phyloP scores from a whole-genome alignment of 176 grass and related monocot genomes.

The Triticum aestivum region IWGSC_CS_RefSeq_v2.1 NC_057794.1:385952989-385953488 shows the following conservation, averaged over 20 bases:
- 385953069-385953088: not conserved
- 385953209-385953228: constrained; percentile 5
- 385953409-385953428: not conserved
- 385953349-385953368: not conserved
- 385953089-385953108: not conserved
- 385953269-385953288: constrained; percentile 79
- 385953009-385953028: constrained; percentile 1
- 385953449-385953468: not conserved
- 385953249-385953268: constrained; percentile 75
- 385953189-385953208: constrained; percentile 1
- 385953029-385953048: not conserved
- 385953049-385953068: not conserved
- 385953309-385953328: constrained; percentile 92
- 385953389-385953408: not conserved
- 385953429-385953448: not conserved
- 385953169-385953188: not conserved
- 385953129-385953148: not conserved
- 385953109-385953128: not conserved
- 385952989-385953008: not conserved
- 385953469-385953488: not conserved
- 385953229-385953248: constrained; percentile 33
- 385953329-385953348: constrained; percentile 55
- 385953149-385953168: not conserved
- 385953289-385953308: constrained; percentile 95
- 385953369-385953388: constrained; percentile 13